Evolutionary conservation across 2,329 filamentous ascomycete species (phyloP).

Genomic region (Balansia obtecta): DNA sequence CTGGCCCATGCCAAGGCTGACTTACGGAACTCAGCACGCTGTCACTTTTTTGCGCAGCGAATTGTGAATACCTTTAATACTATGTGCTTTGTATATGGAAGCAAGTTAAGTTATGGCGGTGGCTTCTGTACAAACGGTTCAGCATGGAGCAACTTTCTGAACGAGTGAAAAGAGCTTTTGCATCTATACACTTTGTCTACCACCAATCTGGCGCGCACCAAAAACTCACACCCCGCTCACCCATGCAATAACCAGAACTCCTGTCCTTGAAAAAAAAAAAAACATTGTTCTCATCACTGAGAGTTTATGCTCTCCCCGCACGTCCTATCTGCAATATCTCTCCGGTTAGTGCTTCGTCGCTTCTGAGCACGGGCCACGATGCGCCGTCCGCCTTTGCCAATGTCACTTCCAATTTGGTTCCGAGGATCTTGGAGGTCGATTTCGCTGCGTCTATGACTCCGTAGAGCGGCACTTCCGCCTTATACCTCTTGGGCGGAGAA

Average conservation of each 20-base stretch:
- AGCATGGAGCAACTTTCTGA: too few species aligned
- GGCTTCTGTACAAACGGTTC: background rate
- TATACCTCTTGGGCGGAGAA: conserved; percentile 64
- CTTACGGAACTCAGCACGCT: too few species aligned
- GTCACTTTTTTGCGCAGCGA: too few species aligned
- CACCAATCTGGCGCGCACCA: too few species aligned
- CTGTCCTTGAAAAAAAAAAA: background rate
- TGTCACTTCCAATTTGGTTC: conserved; percentile 77
- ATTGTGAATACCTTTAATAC: too few species aligned
- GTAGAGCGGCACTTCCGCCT: conserved; percentile 61
- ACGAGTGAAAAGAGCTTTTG: too few species aligned
- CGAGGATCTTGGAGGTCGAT: conserved; percentile 69
- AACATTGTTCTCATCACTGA: background rate
- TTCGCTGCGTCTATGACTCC: conserved; percentile 62
- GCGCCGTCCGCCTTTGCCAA: conserved; percentile 59
- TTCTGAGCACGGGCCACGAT: conserved; percentile 76
- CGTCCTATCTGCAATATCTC: conserved; percentile 85
- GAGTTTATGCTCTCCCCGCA: conserved; percentile 38
- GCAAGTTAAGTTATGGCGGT: background rate
- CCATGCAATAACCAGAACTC: conserved; percentile 1
- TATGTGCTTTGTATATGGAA: background rate
- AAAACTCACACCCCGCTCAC: conserved; percentile 1
- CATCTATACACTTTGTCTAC: too few species aligned
- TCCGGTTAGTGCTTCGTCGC: conserved; percentile 54
- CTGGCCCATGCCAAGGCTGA: background rate